Evolutionary conservation across 768 basidiomycete species (phyloP).

Genomic region (Gelatoporia subvermispora): DNA sequence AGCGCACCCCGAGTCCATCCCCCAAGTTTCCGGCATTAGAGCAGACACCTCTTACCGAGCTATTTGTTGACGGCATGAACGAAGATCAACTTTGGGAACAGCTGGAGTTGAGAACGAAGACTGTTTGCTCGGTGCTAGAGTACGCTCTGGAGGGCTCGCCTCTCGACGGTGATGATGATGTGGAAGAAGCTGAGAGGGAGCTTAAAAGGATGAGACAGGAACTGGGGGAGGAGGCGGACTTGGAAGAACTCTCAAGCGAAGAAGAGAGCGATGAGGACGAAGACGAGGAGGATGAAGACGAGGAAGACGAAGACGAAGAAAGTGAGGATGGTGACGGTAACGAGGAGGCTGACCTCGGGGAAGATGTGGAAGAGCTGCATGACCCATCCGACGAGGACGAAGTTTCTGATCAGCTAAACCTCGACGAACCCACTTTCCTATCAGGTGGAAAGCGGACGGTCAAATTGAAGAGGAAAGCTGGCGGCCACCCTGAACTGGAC

Average conservation of each 20-base stretch:
- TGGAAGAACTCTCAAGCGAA: conserved; percentile 20
- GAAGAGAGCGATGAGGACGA: conserved; percentile 6
- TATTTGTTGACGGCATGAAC: conserved; percentile 77
- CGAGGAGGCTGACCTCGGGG: conserved; percentile 26
- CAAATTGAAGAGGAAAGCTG: conserved; percentile 15
- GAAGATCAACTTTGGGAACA: conserved; percentile 92
- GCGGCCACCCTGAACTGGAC: conserved; percentile 54
- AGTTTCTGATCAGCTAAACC: conserved; percentile 18
- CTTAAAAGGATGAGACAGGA: conserved; percentile 18
- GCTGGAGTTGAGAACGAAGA: conserved; percentile 73
- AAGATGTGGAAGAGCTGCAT: conserved; percentile 24
- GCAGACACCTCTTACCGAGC: conserved; percentile 68
- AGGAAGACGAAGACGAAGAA: conserved; percentile 30
- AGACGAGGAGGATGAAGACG: conserved; percentile 27
- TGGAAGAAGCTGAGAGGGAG: conserved; percentile 24
- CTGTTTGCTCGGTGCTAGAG: conserved; percentile 66
- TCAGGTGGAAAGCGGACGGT: conserved; percentile 17
- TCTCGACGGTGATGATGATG: conserved; percentile 11
- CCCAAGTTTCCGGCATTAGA: conserved; percentile 28
- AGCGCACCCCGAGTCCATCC: conserved; percentile 35
- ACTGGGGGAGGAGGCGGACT: conserved; percentile 27
- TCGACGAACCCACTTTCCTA: conserved; percentile 22
- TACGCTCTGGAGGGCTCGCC: conserved; percentile 52
- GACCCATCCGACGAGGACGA: conserved; percentile 27
- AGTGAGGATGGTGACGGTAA: conserved; percentile 27